phyloP scores from a whole-genome alignment of 768 basidiomycete species.

The Mycena albidolilacea region DNA sequence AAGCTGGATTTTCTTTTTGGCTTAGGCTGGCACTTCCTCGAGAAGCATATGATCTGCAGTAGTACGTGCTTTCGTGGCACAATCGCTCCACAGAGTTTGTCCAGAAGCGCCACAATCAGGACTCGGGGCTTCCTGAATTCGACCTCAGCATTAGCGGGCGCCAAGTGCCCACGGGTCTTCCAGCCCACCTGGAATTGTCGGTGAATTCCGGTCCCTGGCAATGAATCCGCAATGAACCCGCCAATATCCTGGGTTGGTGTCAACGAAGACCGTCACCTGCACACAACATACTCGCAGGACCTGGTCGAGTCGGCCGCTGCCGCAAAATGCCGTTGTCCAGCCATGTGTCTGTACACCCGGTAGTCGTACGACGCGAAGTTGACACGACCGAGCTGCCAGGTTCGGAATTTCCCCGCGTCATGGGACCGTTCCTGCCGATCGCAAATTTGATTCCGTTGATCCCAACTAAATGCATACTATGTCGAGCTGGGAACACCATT shows the following conservation, averaged over 20 bases:
- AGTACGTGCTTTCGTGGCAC: conserved; percentile 13
- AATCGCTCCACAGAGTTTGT: conserved; percentile 17
- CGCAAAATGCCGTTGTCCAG: conserved; percentile 12
- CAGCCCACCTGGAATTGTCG: not conserved
- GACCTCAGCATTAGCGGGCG: not conserved
- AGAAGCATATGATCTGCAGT: not conserved
- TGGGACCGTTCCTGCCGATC: conserved; percentile 20
- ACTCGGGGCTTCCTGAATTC: conserved; percentile 16
- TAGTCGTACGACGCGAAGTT: conserved; percentile 26
- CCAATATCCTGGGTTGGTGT: conserved; percentile 12
- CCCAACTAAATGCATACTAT: not conserved
- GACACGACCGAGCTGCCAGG: not conserved
- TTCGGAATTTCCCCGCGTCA: conserved; percentile 6
- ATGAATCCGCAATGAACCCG: not conserved
- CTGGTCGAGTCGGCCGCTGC: conserved; percentile 5
- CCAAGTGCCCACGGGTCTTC: not conserved
- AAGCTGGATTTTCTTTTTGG: not conserved
- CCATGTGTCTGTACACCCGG: not conserved
- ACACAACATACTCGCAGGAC: not conserved
- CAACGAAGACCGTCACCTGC: conserved; percentile 19
- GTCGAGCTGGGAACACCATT: not conserved
- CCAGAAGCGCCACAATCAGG: conserved; percentile 23
- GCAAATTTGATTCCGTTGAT: not conserved
- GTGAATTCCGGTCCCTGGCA: conserved; percentile 10
- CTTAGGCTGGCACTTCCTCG: not conserved